A percentile compares a stretch with the other conserved stretches of the same genome.
Evolutionary conservation across 2,329 filamentous ascomycete genomes (phyloP).

Genomic region (Clonostachys sp.): DNA sequence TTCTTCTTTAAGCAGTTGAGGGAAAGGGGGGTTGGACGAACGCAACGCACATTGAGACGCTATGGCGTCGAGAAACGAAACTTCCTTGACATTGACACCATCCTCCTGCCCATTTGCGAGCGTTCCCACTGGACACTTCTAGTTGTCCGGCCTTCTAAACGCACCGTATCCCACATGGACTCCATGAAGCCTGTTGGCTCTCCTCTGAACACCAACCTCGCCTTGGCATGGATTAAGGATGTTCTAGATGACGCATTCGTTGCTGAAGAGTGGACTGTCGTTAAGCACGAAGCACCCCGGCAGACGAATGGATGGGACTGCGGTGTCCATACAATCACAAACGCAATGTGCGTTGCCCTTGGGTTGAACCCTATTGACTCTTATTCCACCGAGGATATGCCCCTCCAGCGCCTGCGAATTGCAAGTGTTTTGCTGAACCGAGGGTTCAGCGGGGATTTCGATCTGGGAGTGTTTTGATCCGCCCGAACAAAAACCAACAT

Average conservation of each 20-base stretch:
- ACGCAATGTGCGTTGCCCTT: constrained; percentile 58
- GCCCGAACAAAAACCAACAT: no score
- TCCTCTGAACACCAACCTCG: constrained; percentile 30
- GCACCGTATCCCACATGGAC: constrained; percentile 65
- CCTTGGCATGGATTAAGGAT: constrained; percentile 50
- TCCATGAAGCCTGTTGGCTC: constrained; percentile 46
- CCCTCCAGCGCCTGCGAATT: constrained; percentile 54
- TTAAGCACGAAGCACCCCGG: constrained; percentile 40
- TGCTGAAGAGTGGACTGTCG: constrained; percentile 54
- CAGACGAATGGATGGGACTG: constrained; percentile 71
- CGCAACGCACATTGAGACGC: constrained; percentile 52
- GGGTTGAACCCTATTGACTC: constrained; percentile 44
- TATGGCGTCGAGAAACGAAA: constrained; percentile 53
- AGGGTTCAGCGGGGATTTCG: constrained; percentile 60
- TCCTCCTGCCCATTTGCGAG: constrained; percentile 67
- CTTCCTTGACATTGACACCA: constrained; percentile 59
- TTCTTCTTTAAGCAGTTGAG: constrained; percentile 59
- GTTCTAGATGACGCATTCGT: constrained; percentile 51
- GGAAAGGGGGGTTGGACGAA: constrained; percentile 37
- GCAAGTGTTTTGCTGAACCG: constrained; percentile 62
- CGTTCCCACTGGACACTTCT: constrained; percentile 68
- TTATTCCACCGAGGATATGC: constrained; percentile 51
- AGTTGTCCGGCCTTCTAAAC: constrained; percentile 56
- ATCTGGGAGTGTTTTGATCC: constrained; percentile 30
- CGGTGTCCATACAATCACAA: constrained; percentile 73